These are phyloP conservation scores for Pharus latifolius DNA, from an alignment of 176 grass and related monocot genomes.

Conservation along the genomic window DNA sequence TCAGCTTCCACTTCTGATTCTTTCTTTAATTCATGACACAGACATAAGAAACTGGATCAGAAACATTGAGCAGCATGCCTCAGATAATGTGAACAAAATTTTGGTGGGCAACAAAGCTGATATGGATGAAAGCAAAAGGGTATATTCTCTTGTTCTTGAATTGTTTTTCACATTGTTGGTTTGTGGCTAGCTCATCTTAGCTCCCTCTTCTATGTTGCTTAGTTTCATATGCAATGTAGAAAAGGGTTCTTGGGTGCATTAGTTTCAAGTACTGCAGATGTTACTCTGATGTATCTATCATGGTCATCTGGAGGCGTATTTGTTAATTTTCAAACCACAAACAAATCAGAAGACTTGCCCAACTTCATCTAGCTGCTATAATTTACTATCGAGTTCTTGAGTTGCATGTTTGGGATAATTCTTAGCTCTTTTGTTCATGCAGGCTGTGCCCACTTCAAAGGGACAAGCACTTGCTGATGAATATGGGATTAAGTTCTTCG, in stretches of 20 bases:
- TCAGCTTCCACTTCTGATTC: not conserved
- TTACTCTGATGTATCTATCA: not conserved
- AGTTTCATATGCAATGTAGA: too few species aligned
- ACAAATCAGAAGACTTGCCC: not conserved
- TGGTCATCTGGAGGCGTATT: not conserved
- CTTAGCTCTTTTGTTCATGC: not conserved
- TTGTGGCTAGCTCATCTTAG: not conserved
- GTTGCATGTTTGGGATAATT: not conserved
- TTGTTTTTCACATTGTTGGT: not conserved
- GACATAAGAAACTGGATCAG: slow-evolving; percentile 77
- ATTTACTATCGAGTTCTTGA: not conserved
- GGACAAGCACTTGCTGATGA: slow-evolving; percentile 77
- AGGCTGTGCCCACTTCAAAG: slow-evolving; percentile 69
- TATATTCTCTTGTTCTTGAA: not conserved
- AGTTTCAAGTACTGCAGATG: not conserved
- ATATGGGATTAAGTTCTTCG: slow-evolving; percentile 77
- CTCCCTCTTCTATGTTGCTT: too few species aligned
- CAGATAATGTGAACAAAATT: slow-evolving; percentile 50
- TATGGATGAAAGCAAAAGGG: slow-evolving; percentile 55
- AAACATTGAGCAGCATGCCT: slow-evolving; percentile 64
- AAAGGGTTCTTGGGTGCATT: too few species aligned
- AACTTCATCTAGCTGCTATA: not conserved
- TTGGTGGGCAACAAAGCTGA: slow-evolving; percentile 51
- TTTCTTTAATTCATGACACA: slow-evolving; percentile 4
- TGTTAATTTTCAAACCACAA: not conserved